A percentile compares a stretch with the other conserved stretches of the same genome.
Conservation (phyloP, 345 rosid species). For the Brassica rapa region DNA sequence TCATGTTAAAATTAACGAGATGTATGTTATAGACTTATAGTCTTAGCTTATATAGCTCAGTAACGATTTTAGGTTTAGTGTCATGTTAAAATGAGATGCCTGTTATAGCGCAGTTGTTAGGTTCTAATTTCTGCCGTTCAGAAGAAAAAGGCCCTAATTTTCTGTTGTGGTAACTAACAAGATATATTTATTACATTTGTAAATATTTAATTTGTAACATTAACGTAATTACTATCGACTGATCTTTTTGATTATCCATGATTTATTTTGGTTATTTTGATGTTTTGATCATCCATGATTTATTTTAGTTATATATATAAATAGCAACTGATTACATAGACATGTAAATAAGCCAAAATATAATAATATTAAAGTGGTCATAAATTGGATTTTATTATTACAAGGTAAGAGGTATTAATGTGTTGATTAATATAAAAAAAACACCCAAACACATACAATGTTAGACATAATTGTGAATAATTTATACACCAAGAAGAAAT, state of each 20-base stretch:
- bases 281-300: not conserved
- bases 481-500: conserved; percentile 1
- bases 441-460: not conserved
- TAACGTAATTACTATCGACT: not conserved
- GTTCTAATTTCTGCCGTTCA: too few species aligned
- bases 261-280: not conserved
- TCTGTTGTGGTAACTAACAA: too few species aligned
- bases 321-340: not conserved
- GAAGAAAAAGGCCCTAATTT: too few species aligned
- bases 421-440: conserved; percentile 26
- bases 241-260: not conserved
- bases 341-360: not conserved
- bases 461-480: not conserved
- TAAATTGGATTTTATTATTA: not conserved
- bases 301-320: not conserved
- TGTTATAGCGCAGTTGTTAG: too few species aligned
- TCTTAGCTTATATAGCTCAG: not conserved
- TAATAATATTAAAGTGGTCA: not conserved
- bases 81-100: too few species aligned
- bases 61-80: not conserved
- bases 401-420: conserved; percentile 18
- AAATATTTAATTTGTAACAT: not conserved
- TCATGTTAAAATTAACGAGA: not conserved
- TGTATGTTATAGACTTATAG: not conserved
- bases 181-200: too few species aligned